Evolutionary conservation across 2,329 filamentous ascomycete genomes (phyloP).

Genomic region (Plenodomus lindquistii): DNA sequence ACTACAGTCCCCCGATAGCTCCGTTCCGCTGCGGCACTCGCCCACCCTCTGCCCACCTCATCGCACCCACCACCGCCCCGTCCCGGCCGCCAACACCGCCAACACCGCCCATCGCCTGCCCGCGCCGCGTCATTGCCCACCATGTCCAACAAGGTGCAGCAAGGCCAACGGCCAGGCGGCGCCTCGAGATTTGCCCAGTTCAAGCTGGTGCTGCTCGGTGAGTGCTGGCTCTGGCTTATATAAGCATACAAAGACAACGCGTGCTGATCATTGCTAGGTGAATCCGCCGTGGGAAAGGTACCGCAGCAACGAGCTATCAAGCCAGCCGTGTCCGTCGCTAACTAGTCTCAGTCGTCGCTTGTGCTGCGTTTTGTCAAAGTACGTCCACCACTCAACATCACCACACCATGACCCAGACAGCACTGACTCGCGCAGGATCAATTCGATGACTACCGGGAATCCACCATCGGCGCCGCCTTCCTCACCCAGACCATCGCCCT

Average conservation of each 20-base stretch:
- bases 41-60: slow-evolving; percentile 4
- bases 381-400: slow-evolving; percentile 29
- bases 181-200: slow-evolving; percentile 90
- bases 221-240: slow-evolving; percentile 33
- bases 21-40: neutral
- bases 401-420: neutral
- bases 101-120: neutral
- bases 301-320: slow-evolving; percentile 24
- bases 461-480: slow-evolving; percentile 97
- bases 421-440: slow-evolving; percentile 69
- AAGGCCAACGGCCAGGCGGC: slow-evolving; percentile 65
- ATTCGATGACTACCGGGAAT: slow-evolving; percentile 98
- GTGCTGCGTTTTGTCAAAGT: slow-evolving; percentile 98
- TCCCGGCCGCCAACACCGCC: slow-evolving; percentile 1
- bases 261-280: slow-evolving; percentile 63
- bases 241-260: neutral
- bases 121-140: slow-evolving; percentile 29
- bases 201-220: slow-evolving; percentile 96
- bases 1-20: neutral
- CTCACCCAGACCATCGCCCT: slow-evolving; percentile 98
- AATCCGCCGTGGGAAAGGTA: slow-evolving; percentile 99
- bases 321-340: slow-evolving; percentile 34
- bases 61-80: slow-evolving; percentile 6
- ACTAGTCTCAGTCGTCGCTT: slow-evolving; percentile 78
- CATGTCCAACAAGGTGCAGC: slow-evolving; percentile 87